phyloP scores from a whole-genome alignment of 83 land plant species.

The Isoetes engelmannii region DNA sequence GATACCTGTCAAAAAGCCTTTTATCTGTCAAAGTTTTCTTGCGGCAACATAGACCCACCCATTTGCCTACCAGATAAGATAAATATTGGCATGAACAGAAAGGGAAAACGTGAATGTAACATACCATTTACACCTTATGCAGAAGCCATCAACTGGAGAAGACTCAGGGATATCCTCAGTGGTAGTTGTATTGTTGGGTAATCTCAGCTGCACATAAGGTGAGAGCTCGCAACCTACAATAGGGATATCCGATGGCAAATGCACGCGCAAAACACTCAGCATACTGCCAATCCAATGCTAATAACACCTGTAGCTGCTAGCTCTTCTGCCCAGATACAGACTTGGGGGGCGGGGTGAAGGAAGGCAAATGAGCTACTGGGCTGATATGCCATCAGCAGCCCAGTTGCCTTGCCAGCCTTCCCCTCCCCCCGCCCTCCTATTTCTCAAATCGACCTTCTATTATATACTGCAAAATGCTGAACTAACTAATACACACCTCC shows the following conservation, averaged over 20 bases:
- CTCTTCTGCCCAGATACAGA: neutral
- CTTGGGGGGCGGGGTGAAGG: neutral
- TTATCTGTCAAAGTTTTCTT: neutral
- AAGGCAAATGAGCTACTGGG: conserved; percentile 32
- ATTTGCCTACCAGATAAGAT: neutral
- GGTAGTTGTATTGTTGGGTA: conserved; percentile 45
- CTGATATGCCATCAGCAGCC: conserved; percentile 68
- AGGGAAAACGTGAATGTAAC: conserved; percentile 5
- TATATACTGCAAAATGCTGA: no score
- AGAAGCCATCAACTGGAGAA: conserved; percentile 74
- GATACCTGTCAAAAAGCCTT: conserved; percentile 50
- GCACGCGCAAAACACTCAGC: conserved; percentile 95
- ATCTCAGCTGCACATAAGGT: conserved; percentile 71
- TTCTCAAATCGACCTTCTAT: no score
- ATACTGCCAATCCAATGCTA: conserved; percentile 44
- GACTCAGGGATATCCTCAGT: conserved; percentile 70
- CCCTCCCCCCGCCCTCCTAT: no score
- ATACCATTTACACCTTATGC: conserved; percentile 73
- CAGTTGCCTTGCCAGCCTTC: conserved; percentile 50
- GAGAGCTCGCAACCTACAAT: conserved; percentile 93
- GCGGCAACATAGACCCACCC: neutral
- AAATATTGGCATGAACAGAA: neutral
- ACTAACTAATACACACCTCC: no score
- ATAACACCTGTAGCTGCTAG: conserved; percentile 13
- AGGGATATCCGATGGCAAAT: conserved; percentile 95